Evolutionary conservation across 257 asterid species (phyloP).

Genomic region (Lycium barbarum): DNA sequence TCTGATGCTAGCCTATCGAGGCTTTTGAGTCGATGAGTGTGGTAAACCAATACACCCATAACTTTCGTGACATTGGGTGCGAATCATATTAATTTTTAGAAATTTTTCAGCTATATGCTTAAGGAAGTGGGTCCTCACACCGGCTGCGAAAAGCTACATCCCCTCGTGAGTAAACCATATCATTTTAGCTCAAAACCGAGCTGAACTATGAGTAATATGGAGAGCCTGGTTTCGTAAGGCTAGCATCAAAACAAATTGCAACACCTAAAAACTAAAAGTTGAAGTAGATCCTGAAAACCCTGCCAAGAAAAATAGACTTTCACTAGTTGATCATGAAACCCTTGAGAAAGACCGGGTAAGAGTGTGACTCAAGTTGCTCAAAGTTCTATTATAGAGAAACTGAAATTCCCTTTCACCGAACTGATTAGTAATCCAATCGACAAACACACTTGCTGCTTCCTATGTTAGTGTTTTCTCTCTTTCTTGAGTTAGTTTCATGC

Average conservation of each 20-base stretch:
- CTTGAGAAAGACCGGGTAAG: too few species aligned
- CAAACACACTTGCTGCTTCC: not conserved
- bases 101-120: not conserved
- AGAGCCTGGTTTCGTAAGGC: not conserved
- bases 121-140: not conserved
- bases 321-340: not conserved
- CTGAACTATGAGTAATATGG: not conserved
- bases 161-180: slow-evolving; percentile 11
- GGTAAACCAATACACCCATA: not conserved
- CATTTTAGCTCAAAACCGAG: not conserved
- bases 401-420: not conserved
- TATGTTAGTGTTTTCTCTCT: too few species aligned
- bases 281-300: not conserved
- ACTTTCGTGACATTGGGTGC: not conserved
- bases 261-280: not conserved
- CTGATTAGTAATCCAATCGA: not conserved
- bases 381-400: not conserved
- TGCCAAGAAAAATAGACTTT: not conserved
- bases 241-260: too few species aligned
- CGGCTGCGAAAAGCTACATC: not conserved
- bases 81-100: not conserved
- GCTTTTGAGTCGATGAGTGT: not conserved
- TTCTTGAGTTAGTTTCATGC: too few species aligned
- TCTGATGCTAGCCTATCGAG: not conserved
- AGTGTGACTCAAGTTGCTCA: too few species aligned